Evolutionary conservation across 495 filamentous ascomycete genomes (phyloP).

Genomic region (Aspergillus carlsbadensis): DNA sequence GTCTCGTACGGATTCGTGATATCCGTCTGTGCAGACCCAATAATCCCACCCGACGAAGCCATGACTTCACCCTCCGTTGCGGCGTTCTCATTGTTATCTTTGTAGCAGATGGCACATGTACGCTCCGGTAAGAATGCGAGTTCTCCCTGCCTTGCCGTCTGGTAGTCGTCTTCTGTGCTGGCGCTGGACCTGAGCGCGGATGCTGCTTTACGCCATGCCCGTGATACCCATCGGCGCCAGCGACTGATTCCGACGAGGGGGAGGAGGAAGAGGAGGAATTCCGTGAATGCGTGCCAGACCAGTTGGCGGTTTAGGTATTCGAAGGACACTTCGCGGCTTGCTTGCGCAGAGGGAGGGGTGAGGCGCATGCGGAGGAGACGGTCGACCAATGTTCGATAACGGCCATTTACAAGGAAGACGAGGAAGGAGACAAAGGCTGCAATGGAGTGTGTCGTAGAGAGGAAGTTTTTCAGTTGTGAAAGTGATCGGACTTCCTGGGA

Average conservation of each 20-base stretch:
- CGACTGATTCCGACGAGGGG: slow-evolving; percentile 89
- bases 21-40: slow-evolving; percentile 89
- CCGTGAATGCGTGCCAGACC: slow-evolving; percentile 98
- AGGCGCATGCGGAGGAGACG: slow-evolving; percentile 83
- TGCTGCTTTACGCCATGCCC: slow-evolving; percentile 77
- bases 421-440: slow-evolving; percentile 83
- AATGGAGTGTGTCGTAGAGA: slow-evolving; percentile 72
- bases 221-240: slow-evolving; percentile 86
- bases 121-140: slow-evolving; percentile 84
- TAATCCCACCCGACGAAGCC: slow-evolving; percentile 64
- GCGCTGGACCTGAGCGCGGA: slow-evolving; percentile 55
- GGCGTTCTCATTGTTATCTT: slow-evolving; percentile 75
- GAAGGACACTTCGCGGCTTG: slow-evolving; percentile 88
- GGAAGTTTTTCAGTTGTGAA: slow-evolving; percentile 63
- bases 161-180: slow-evolving; percentile 47
- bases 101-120: slow-evolving; percentile 97
- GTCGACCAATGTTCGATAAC: slow-evolving; percentile 89
- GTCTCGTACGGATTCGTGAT: slow-evolving; percentile 96
- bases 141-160: slow-evolving; percentile 61
- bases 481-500: slow-evolving; percentile 55
- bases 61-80: slow-evolving; percentile 68
- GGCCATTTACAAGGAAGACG: slow-evolving; percentile 83
- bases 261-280: slow-evolving; percentile 93
- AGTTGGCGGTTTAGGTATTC: slow-evolving; percentile 97
- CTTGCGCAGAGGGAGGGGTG: slow-evolving; percentile 74